These are phyloP conservation scores for Vicia faba DNA, from an alignment of 306 rosid species.

Conservation along the genomic window DNA sequence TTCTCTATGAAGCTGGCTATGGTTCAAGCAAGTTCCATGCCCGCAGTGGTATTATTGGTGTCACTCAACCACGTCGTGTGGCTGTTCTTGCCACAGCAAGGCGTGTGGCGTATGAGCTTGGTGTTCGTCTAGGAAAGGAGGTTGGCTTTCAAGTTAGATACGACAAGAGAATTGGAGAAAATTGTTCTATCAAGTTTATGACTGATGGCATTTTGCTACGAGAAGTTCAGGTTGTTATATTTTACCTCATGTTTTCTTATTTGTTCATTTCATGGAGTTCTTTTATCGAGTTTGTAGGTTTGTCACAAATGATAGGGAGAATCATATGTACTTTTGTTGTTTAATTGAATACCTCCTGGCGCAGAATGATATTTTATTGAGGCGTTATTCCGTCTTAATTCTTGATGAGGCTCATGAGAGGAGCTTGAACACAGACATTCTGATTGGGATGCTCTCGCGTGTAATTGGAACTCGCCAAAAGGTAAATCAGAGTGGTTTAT, in stretches of 20 bases:
- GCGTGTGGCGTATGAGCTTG: constrained; percentile 94
- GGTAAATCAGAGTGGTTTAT: constrained; percentile 52
- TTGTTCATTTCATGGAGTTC: constrained; percentile 8
- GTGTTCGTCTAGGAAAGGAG: constrained; percentile 71
- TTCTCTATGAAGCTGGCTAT: constrained; percentile 89
- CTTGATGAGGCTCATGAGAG: constrained; percentile 98
- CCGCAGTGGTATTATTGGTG: constrained; percentile 74
- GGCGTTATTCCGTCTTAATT: constrained; percentile 76
- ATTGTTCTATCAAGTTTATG: constrained; percentile 89
- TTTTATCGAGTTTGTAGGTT: constrained; percentile 1
- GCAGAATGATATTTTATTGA: constrained; percentile 82
- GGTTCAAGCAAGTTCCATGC: constrained; percentile 59
- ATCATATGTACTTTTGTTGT: constrained; percentile 24
- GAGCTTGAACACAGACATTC: constrained; percentile 94
- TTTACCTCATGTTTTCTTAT: constrained; percentile 14
- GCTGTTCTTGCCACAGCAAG: constrained; percentile 93
- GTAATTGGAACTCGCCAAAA: constrained; percentile 58
- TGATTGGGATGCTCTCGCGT: constrained; percentile 91
- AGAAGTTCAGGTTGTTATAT: constrained; percentile 82
- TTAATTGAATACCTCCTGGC: constrained; percentile 31
- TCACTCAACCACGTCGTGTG: constrained; percentile 95
- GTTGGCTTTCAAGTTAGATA: constrained; percentile 95
- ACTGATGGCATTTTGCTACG: constrained; percentile 94
- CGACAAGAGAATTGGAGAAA: constrained; percentile 80
- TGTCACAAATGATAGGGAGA: constrained; percentile 18